Evolutionary conservation across 805 yeast genomes (phyloP).

Genomic region (Candida succiphila): DNA sequence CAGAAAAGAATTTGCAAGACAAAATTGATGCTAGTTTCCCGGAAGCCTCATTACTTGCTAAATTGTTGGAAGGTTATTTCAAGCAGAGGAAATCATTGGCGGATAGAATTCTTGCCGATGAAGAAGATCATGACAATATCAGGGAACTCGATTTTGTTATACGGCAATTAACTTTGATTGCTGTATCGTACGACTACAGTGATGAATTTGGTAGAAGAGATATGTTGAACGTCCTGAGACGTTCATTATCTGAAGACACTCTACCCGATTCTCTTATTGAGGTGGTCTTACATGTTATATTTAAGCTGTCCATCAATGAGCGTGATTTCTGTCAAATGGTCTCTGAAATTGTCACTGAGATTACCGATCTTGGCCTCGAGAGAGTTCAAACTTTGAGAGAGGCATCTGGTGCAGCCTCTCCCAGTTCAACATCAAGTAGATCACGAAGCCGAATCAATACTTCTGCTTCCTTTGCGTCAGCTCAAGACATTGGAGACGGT

Average conservation of each 20-base stretch:
- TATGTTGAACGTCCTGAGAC: constrained; percentile 50
- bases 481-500: no score
- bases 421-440: constrained; percentile 10
- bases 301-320: constrained; percentile 66
- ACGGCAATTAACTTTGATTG: constrained; percentile 59
- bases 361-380: constrained; percentile 55
- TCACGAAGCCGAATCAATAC: no score
- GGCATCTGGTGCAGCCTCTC: constrained; percentile 19
- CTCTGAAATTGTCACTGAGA: constrained; percentile 78
- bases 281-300: constrained; percentile 53
- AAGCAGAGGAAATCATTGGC: constrained; percentile 29
- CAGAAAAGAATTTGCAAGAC: constrained; percentile 37
- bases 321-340: constrained; percentile 77
- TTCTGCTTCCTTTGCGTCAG: no score
- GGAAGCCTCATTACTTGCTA: constrained; percentile 66
- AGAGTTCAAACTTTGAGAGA: constrained; percentile 12
- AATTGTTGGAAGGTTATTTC: constrained; percentile 45
- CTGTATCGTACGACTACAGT: constrained; percentile 69
- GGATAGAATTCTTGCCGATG: constrained; percentile 12
- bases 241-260: constrained; percentile 46
- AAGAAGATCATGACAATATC: constrained; percentile 30
- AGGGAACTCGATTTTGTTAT: constrained; percentile 63
- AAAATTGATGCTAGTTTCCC: constrained; percentile 65
- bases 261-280: constrained; percentile 45
- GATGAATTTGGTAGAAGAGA: constrained; percentile 87